These are phyloP conservation scores for Fusarium cyanostomum DNA, from an alignment of 2,329 filamentous ascomycete genomes.

Conservation along the genomic window DNA sequence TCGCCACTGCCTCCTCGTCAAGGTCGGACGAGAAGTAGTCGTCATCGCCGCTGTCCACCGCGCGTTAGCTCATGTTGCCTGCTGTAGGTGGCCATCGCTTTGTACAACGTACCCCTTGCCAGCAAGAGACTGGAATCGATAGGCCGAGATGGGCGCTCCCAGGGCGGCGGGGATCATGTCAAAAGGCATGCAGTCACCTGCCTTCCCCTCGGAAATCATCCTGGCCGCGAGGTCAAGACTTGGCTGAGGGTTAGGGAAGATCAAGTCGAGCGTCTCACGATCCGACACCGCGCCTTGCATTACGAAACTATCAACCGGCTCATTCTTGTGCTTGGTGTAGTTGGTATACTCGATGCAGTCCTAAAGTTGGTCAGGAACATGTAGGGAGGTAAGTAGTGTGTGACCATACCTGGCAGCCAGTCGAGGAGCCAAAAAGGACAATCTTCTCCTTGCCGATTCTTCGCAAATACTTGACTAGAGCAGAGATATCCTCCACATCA, in stretches of 20 bases:
- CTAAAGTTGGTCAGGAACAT: conserved; percentile 45
- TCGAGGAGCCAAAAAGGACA: conserved; percentile 67
- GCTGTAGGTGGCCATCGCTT: background rate
- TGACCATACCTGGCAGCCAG: conserved; percentile 62
- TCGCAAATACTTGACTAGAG: conserved; percentile 64
- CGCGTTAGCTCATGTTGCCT: conserved; percentile 5
- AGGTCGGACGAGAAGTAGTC: conserved; percentile 90
- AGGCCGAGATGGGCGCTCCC: conserved; percentile 60
- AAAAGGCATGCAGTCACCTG: conserved; percentile 63
- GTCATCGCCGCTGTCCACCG: conserved; percentile 70
- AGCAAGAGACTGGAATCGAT: conserved; percentile 61
- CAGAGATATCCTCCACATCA: conserved; percentile 64
- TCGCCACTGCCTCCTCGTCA: conserved; percentile 60
- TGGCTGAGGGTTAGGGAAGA: conserved; percentile 57
- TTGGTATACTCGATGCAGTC: conserved; percentile 66
- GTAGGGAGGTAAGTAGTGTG: background rate
- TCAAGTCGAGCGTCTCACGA: conserved; percentile 67
- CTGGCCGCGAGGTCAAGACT: conserved; percentile 60
- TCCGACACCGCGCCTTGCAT: conserved; percentile 85
- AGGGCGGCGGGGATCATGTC: conserved; percentile 54
- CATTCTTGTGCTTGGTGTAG: conserved; percentile 52
- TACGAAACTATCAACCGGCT: conserved; percentile 77
- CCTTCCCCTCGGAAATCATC: conserved; percentile 65
- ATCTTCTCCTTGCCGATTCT: conserved; percentile 60
- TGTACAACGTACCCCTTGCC: conserved; percentile 57